A percentile compares a stretch with the other conserved stretches of the same genome.
Evolutionary conservation across 2,329 filamentous ascomycete genomes (phyloP).

Genomic region (Colletotrichum noveboracense): DNA sequence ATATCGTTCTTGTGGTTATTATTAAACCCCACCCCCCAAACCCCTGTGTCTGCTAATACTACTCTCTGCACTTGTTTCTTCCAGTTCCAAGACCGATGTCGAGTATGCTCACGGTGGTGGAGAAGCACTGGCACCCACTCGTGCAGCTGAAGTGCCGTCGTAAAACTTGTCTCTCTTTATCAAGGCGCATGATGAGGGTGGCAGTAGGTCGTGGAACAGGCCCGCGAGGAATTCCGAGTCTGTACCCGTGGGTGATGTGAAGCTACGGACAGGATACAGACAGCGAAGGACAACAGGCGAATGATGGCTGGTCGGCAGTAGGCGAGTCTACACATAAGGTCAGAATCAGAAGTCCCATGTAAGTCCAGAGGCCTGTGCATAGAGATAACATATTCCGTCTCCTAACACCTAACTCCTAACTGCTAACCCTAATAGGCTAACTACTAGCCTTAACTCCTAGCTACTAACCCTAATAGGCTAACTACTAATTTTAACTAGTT

Average conservation of each 20-base stretch:
- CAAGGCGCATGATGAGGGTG: background rate
- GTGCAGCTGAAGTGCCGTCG: background rate
- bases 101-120: background rate
- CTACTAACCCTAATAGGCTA: too few species aligned
- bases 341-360: too few species aligned
- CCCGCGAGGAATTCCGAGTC: background rate
- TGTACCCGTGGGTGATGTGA: background rate
- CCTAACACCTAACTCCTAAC: too few species aligned
- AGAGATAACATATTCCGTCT: too few species aligned
- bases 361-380: too few species aligned
- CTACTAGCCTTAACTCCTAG: too few species aligned
- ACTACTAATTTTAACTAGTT: too few species aligned
- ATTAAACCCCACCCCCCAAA: background rate
- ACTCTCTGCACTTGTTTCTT: background rate
- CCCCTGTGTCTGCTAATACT: background rate
- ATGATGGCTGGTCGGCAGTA: background rate
- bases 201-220: background rate
- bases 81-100: background rate
- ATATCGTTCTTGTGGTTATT: background rate
- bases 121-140: background rate
- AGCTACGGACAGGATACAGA: background rate
- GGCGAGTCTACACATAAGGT: too few species aligned
- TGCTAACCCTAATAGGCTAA: too few species aligned
- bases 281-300: background rate
- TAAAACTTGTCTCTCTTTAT: background rate